phyloP scores from a whole-genome alignment of 768 basidiomycete species.

The Serendipita vermifera region DNA sequence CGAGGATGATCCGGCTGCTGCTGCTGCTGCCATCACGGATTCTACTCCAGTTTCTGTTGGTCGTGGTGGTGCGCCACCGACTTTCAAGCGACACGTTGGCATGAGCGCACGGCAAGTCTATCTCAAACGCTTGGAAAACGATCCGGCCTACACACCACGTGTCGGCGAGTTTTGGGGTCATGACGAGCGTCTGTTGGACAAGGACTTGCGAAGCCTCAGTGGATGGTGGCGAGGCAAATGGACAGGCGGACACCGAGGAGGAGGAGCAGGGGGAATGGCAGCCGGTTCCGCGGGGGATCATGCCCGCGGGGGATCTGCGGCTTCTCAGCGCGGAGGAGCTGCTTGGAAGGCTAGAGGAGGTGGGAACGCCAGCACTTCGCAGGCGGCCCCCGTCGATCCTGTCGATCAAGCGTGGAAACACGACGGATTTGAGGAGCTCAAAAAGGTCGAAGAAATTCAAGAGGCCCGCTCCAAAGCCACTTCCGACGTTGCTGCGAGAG shows the following conservation, averaged over 20 bases:
- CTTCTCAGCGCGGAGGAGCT: slow-evolving; percentile 9
- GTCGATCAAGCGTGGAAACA: slow-evolving; percentile 69
- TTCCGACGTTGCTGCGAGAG: slow-evolving; percentile 30
- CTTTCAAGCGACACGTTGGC: slow-evolving; percentile 30
- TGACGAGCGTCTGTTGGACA: slow-evolving; percentile 78
- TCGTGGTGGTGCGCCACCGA: slow-evolving; percentile 12
- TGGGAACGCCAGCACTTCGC: neutral
- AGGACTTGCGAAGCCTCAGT: slow-evolving; percentile 67
- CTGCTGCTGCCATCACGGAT: slow-evolving; percentile 26
- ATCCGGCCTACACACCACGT: slow-evolving; percentile 81
- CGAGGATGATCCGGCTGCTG: slow-evolving; percentile 15
- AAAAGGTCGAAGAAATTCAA: slow-evolving; percentile 51
- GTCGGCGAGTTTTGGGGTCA: slow-evolving; percentile 93
- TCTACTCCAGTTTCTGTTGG: slow-evolving; percentile 29
- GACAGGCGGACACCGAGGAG: slow-evolving; percentile 51
- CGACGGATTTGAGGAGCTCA: slow-evolving; percentile 83
- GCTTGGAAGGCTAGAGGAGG: slow-evolving; percentile 10
- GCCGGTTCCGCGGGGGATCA: slow-evolving; percentile 24
- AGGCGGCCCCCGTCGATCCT: no score
- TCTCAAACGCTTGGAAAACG: slow-evolving; percentile 63
- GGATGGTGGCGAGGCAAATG: slow-evolving; percentile 79
- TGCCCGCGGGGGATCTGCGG: slow-evolving; percentile 4
- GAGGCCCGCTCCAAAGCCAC: slow-evolving; percentile 35
- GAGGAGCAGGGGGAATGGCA: slow-evolving; percentile 42
- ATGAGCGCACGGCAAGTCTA: slow-evolving; percentile 75